phyloP scores from a whole-genome alignment of 352 stramenopile genomes.

The Globisporangium alternatum region DNA sequence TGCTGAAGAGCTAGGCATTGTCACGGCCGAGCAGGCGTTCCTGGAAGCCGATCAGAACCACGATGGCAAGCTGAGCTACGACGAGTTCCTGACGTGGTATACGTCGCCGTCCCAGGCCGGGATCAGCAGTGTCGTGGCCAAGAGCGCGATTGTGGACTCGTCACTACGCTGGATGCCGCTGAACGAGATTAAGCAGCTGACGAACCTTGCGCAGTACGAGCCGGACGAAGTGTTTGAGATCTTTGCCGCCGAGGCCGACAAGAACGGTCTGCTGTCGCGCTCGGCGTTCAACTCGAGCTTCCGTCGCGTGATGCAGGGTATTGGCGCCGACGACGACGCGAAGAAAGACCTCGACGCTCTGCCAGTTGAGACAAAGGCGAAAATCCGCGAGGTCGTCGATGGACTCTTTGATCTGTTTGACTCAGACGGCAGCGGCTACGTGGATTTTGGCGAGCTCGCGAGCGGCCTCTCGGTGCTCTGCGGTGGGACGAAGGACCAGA shows the following conservation, averaged over 20 bases:
- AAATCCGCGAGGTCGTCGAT: slow-evolving; percentile 57
- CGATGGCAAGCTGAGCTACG: slow-evolving; percentile 83
- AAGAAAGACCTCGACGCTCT: slow-evolving; percentile 16
- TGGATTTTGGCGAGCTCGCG: slow-evolving; percentile 84
- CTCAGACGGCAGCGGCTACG: slow-evolving; percentile 56
- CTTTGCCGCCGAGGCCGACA: slow-evolving; percentile 73
- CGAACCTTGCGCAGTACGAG: slow-evolving; percentile 70
- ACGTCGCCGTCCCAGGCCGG: slow-evolving; percentile 62
- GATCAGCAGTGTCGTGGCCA: slow-evolving; percentile 66
- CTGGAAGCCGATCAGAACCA: slow-evolving; percentile 75
- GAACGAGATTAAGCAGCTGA: slow-evolving; percentile 80
- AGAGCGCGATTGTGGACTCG: slow-evolving; percentile 72
- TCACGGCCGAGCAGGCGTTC: slow-evolving; percentile 85
- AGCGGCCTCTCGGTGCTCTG: slow-evolving; percentile 82
- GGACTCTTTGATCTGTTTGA: slow-evolving; percentile 84
- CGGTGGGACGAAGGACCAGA: slow-evolving; percentile 82
- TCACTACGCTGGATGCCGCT: slow-evolving; percentile 81
- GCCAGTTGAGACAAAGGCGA: slow-evolving; percentile 32
- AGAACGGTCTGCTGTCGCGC: slow-evolving; percentile 67
- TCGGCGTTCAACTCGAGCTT: slow-evolving; percentile 82
- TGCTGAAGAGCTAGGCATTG: slow-evolving; percentile 67
- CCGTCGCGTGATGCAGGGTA: slow-evolving; percentile 50
- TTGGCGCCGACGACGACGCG: slow-evolving; percentile 8
- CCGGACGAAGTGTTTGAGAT: slow-evolving; percentile 87
- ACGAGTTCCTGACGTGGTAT: slow-evolving; percentile 89